A percentile compares a stretch with the other conserved stretches of the same genome.
Evolutionary conservation across 768 basidiomycete species (phyloP).

Genomic region (Suillus spraguei): DNA sequence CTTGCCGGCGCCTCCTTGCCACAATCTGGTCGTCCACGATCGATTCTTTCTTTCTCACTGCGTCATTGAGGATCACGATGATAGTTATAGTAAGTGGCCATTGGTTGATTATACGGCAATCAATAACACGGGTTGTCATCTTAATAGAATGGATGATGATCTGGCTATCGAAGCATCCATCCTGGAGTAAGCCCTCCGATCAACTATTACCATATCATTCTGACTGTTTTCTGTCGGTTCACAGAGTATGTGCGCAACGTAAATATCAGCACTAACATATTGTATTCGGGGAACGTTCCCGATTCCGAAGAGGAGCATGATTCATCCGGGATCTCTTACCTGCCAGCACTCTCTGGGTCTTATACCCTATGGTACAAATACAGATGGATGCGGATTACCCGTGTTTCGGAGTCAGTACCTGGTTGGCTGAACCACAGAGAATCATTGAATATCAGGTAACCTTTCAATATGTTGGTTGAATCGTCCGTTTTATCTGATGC

Average conservation of each 20-base stretch:
- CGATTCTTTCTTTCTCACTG: slow-evolving; percentile 63
- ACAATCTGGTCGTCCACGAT: slow-evolving; percentile 45
- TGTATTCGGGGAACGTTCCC: slow-evolving; percentile 29
- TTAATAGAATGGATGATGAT: slow-evolving; percentile 66
- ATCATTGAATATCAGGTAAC: slow-evolving; percentile 26
- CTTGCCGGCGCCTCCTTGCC: slow-evolving; percentile 49
- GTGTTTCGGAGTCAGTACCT: slow-evolving; percentile 21
- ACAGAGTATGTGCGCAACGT: slow-evolving; percentile 49
- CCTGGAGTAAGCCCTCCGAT: slow-evolving; percentile 49
- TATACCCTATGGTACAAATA: slow-evolving; percentile 38
- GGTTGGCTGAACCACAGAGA: slow-evolving; percentile 22
- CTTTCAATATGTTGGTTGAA: not conserved
- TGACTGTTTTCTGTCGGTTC: slow-evolving; percentile 2
- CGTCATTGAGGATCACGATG: slow-evolving; percentile 56
- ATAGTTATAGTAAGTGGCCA: slow-evolving; percentile 50
- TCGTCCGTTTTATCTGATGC: slow-evolving; percentile 8
- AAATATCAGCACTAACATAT: slow-evolving; percentile 51
- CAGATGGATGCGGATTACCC: slow-evolving; percentile 32
- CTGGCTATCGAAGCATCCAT: slow-evolving; percentile 64
- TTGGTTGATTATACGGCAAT: not conserved
- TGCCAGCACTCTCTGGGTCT: slow-evolving; percentile 35
- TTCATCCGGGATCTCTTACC: slow-evolving; percentile 27
- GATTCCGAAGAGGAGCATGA: slow-evolving; percentile 29
- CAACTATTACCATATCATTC: not conserved
- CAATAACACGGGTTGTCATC: slow-evolving; percentile 5